Evolutionary conservation across 345 rosid species (phyloP).

Genomic region (Nasturtium officinale): DNA sequence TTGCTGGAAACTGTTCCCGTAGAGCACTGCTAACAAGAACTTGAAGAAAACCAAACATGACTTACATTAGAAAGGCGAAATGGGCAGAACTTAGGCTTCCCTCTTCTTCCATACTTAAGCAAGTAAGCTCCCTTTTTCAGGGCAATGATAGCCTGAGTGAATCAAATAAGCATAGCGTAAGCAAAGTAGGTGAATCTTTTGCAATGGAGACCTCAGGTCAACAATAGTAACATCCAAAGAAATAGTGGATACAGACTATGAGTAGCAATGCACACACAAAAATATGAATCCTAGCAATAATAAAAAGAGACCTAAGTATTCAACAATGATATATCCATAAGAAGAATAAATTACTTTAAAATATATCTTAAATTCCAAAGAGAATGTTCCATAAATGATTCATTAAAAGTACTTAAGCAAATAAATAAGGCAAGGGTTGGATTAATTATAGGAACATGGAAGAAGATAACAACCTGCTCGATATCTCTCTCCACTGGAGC

Average conservation of each 20-base stretch:
- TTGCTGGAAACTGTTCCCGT: neutral
- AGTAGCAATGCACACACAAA: constrained; percentile 4
- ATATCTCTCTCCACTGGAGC: constrained; percentile 86
- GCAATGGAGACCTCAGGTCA: neutral
- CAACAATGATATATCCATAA: neutral
- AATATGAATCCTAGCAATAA: neutral
- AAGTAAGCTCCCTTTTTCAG: constrained; percentile 92
- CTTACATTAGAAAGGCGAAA: constrained; percentile 98
- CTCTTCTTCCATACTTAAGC: constrained; percentile 97
- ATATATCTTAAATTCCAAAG: neutral
- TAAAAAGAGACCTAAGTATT: neutral
- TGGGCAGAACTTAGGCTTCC: constrained; percentile 98
- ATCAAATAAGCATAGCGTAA: constrained; percentile 38
- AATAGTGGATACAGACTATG: neutral
- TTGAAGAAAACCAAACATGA: neutral
- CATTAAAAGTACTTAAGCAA: neutral
- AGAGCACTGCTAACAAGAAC: neutral
- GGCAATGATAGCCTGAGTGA: constrained; percentile 88
- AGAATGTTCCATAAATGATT: constrained; percentile 3
- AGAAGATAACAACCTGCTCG: constrained; percentile 71
- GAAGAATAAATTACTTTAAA: neutral
- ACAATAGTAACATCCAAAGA: neutral
- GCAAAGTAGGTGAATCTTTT: constrained; percentile 7
- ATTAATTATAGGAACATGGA: constrained; percentile 3
- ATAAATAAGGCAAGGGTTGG: constrained; percentile 8